Evolutionary conservation across 2,329 filamentous ascomycete genomes (phyloP).

Genomic region (Ophiostoma novo-ulmi): DNA sequence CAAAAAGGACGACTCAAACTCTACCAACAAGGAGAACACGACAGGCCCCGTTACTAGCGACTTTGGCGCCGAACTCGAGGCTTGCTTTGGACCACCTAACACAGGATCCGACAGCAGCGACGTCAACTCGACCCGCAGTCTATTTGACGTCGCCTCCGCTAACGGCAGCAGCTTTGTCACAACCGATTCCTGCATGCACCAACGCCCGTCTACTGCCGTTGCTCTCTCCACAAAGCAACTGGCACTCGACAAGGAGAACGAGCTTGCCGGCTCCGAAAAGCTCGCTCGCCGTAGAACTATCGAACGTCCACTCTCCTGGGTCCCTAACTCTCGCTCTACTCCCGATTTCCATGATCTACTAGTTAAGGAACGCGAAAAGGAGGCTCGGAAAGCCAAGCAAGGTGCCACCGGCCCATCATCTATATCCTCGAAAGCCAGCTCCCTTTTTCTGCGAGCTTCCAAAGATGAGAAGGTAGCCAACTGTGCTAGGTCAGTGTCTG

Average conservation of each 20-base stretch:
- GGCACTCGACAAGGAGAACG: constrained; percentile 14
- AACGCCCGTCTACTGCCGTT: constrained; percentile 17
- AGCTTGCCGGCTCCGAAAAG: constrained; percentile 31
- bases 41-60: constrained; percentile 11
- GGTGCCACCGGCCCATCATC: neutral
- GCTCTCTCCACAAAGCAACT: constrained; percentile 11
- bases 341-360: constrained; percentile 36
- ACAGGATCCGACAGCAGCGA: neutral
- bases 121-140: constrained; percentile 8
- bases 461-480: constrained; percentile 21
- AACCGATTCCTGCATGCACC: neutral
- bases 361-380: constrained; percentile 28
- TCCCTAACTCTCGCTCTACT: constrained; percentile 43
- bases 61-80: constrained; percentile 15
- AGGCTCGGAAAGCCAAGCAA: constrained; percentile 8
- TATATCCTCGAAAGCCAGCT: neutral
- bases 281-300: constrained; percentile 43
- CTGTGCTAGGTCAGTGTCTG: constrained; percentile 4
- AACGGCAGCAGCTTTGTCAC: neutral
- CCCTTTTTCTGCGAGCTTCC: neutral
- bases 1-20: constrained; percentile 6
- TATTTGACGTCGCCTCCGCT: neutral
- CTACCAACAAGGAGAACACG: neutral
- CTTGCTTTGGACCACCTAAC: constrained; percentile 5
- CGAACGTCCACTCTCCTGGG: constrained; percentile 50